Percentiles rank a stretch among this genome's conserved stretches.
These are phyloP conservation scores for Psilocybe subaeruginosa DNA, from an alignment of 768 basidiomycete species.

Conservation along the genomic window DNA sequence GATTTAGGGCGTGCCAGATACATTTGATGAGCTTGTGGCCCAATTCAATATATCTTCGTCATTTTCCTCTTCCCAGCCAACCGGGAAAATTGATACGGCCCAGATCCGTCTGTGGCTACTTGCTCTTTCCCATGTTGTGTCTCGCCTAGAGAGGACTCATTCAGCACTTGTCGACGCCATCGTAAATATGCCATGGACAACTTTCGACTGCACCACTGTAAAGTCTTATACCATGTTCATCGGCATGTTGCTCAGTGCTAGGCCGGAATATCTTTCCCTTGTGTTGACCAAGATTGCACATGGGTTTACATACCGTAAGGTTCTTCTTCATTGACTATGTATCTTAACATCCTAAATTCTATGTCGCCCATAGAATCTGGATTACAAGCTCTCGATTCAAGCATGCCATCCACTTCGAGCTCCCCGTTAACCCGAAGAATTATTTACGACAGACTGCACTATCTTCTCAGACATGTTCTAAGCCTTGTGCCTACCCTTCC, in stretches of 20 bases:
- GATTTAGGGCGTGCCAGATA: conserved; percentile 64
- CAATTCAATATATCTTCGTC: conserved; percentile 71
- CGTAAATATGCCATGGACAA: conserved; percentile 89
- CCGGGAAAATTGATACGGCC: conserved; percentile 38
- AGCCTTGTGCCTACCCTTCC: conserved; percentile 91
- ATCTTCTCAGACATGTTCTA: conserved; percentile 84
- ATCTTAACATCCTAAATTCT: conserved; percentile 9
- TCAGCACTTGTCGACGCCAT: conserved; percentile 83
- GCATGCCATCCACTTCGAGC: conserved; percentile 64
- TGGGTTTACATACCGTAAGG: conserved; percentile 89
- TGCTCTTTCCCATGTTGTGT: conserved; percentile 91
- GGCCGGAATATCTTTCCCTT: conserved; percentile 88
- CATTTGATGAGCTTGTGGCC: conserved; percentile 87
- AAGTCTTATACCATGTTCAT: conserved; percentile 89
- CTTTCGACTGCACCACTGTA: conserved; percentile 84
- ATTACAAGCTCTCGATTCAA: conserved; percentile 59
- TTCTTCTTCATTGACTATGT: conserved; percentile 4
- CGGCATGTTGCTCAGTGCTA: conserved; percentile 88
- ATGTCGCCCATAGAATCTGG: conserved; percentile 60
- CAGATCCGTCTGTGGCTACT: conserved; percentile 82
- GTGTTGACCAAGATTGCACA: conserved; percentile 82
- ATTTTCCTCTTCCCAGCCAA: conserved; percentile 16
- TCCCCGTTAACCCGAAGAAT: conserved; percentile 77
- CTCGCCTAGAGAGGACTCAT: conserved; percentile 83
- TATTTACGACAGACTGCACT: conserved; percentile 86